Conservation (phyloP, 2,329 filamentous ascomycete genomes). For the Tolypocladium cylindrosporum region DNA sequence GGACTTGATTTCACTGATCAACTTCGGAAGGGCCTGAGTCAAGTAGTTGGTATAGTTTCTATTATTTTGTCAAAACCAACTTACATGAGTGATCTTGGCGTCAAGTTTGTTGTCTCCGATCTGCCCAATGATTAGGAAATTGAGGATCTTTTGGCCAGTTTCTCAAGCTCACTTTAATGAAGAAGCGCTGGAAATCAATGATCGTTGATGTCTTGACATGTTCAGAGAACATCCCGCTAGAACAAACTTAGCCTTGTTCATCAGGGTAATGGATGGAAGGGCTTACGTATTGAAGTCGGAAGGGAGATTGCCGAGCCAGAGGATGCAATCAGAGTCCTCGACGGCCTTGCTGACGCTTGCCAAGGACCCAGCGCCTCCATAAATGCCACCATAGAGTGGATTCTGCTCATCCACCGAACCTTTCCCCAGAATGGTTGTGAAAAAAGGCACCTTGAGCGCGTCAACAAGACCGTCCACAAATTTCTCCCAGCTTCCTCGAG, state of each 20-base stretch:
- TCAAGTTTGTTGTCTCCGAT: neutral
- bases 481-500: neutral
- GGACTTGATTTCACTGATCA: neutral
- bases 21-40: neutral
- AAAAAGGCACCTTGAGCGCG: neutral
- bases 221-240: neutral
- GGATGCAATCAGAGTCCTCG: constrained; percentile 6
- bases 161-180: neutral
- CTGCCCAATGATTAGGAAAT: neutral
- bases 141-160: neutral
- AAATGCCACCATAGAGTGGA: neutral
- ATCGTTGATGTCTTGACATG: neutral
- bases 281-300: constrained; percentile 7
- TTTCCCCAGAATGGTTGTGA: neutral
- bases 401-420: neutral
- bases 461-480: neutral
- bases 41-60: neutral
- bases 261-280: neutral
- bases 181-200: neutral
- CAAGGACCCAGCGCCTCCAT: neutral
- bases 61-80: neutral
- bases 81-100: neutral
- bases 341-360: neutral
- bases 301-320: constrained; percentile 8
- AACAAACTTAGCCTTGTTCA: neutral